Percentiles rank a stretch among this genome's conserved stretches.
These are phyloP conservation scores for Aspergillus affinis DNA, from an alignment of 495 filamentous ascomycete species.

Conservation along the genomic window DNA sequence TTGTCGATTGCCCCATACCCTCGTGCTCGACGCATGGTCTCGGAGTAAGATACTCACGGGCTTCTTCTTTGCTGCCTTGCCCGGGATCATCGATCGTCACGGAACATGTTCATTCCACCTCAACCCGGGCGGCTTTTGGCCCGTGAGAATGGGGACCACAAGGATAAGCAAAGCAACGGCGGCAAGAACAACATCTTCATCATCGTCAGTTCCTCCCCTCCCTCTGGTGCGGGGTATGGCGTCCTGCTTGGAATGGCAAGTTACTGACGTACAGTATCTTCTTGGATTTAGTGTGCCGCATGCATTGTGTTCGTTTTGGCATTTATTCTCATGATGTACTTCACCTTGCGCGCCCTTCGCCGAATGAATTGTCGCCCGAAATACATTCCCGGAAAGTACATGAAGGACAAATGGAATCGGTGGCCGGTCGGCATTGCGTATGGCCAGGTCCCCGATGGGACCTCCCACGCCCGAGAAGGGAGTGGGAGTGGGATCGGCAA, in stretches of 20 bases:
- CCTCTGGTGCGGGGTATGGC: not conserved
- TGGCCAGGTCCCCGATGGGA: slow-evolving; percentile 35
- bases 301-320: slow-evolving; percentile 39
- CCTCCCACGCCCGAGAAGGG: slow-evolving; percentile 20
- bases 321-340: slow-evolving; percentile 42
- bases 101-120: slow-evolving; percentile 24
- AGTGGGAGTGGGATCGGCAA: slow-evolving; percentile 26
- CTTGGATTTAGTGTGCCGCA: slow-evolving; percentile 28
- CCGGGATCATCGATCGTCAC: slow-evolving; percentile 1
- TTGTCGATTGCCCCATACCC: no score
- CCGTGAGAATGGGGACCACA: slow-evolving; percentile 16
- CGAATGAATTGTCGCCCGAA: slow-evolving; percentile 51
- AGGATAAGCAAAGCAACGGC: slow-evolving; percentile 1
- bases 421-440: slow-evolving; percentile 53
- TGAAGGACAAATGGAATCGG: slow-evolving; percentile 61
- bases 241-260: not conserved
- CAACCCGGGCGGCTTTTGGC: slow-evolving; percentile 16
- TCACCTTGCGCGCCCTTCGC: slow-evolving; percentile 49
- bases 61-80: slow-evolving; percentile 8
- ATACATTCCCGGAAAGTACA: slow-evolving; percentile 55
- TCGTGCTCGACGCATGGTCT: slow-evolving; percentile 16
- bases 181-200: slow-evolving; percentile 22
- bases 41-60: slow-evolving; percentile 11
- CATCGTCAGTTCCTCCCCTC: slow-evolving; percentile 17
- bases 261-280: not conserved